A percentile compares a stretch with the other conserved stretches of the same genome.
phyloP scores from a whole-genome alignment of 306 rosid genomes.

The Myrica gale region DNA sequence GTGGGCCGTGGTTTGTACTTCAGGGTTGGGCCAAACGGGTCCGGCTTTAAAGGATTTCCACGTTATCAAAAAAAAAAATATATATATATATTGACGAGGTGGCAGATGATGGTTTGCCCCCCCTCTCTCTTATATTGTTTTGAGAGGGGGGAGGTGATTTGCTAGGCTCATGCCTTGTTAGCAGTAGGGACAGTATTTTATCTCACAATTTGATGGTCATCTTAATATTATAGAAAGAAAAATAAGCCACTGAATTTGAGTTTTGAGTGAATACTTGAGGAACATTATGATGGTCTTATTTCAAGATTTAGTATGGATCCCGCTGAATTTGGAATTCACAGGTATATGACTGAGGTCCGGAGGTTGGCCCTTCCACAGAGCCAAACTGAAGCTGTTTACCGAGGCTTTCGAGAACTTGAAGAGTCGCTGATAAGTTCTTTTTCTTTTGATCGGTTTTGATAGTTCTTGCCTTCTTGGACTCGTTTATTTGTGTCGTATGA shows the following conservation, averaged over 20 bases:
- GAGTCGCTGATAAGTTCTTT: slow-evolving; percentile 73
- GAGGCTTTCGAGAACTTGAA: slow-evolving; percentile 88
- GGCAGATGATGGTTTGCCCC: not conserved
- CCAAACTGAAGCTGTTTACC: slow-evolving; percentile 71
- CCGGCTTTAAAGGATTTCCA: too few relatives aligned
- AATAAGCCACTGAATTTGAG: not conserved
- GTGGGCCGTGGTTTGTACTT: too few relatives aligned
- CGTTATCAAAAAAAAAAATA: too few relatives aligned
- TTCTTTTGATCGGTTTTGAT: slow-evolving; percentile 72
- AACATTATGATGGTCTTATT: not conserved
- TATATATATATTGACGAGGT: too few relatives aligned
- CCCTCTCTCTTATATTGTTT: not conserved
- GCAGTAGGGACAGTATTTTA: not conserved
- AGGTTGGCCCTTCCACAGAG: slow-evolving; percentile 86
- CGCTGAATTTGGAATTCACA: slow-evolving; percentile 34
- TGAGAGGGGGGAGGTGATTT: not conserved
- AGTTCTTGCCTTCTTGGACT: slow-evolving; percentile 26
- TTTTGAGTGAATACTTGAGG: not conserved
- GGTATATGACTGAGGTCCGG: slow-evolving; percentile 92
- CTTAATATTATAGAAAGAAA: not conserved
- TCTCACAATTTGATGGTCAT: not conserved
- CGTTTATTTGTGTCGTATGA: slow-evolving; percentile 40
- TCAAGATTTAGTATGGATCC: slow-evolving; percentile 20
- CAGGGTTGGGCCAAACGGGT: too few relatives aligned
- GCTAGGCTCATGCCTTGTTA: not conserved